phyloP scores from a whole-genome alignment of 2,329 filamentous ascomycete species.

The Trichoderma lentiforme region DNA sequence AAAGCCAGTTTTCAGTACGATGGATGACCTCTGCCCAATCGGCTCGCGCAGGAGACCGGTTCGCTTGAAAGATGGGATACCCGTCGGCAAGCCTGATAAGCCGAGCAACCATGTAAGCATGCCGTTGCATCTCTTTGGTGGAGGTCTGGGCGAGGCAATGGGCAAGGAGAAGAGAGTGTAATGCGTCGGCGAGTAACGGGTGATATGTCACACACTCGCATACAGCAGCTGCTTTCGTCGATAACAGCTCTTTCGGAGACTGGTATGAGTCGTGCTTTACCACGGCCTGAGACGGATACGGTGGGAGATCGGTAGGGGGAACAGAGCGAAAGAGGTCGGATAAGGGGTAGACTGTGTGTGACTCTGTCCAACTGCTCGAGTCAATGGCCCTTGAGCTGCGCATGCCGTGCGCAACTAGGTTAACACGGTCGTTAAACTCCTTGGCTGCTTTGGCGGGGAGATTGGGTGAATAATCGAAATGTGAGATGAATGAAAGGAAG shows the following conservation, averaged over 20 bases:
- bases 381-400: conserved; percentile 40
- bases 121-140: conserved; percentile 70
- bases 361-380: conserved; percentile 24
- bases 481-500: conserved; percentile 67
- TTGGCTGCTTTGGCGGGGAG: conserved; percentile 58
- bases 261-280: conserved; percentile 25
- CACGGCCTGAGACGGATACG: conserved; percentile 55
- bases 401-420: conserved; percentile 49
- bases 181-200: conserved; percentile 72
- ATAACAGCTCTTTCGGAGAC: conserved; percentile 8
- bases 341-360: conserved; percentile 43
- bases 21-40: conserved; percentile 79
- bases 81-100: conserved; percentile 71
- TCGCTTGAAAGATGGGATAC: conserved; percentile 74
- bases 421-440: conserved; percentile 55
- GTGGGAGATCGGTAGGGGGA: conserved; percentile 63
- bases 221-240: conserved; percentile 22
- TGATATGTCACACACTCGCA: conserved; percentile 62
- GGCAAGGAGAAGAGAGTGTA: conserved; percentile 74
- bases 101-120: conserved; percentile 78
- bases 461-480: conserved; percentile 76
- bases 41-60: conserved; percentile 66
- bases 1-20: conserved; percentile 66
- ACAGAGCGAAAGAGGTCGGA: conserved; percentile 68
- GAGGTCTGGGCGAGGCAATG: conserved; percentile 80